phyloP scores from a whole-genome alignment of 192 early-diverging fungal genomes.

The Mortierella hygrophila region DNA sequence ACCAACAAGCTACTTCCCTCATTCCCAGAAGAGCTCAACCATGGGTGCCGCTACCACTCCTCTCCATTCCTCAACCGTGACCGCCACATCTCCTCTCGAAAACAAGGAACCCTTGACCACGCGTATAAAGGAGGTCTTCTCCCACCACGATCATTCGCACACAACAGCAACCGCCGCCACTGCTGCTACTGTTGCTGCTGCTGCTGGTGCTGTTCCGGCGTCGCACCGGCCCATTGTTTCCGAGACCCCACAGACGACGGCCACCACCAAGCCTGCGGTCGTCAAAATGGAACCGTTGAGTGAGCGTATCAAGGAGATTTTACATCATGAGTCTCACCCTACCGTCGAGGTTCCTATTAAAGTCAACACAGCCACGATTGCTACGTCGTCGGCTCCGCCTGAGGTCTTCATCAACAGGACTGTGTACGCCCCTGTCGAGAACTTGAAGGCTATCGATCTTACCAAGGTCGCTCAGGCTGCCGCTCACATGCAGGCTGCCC shows the following conservation, averaged over 20 bases:
- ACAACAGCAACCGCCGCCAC: not conserved
- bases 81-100: not conserved
- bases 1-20: not conserved
- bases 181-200: no score
- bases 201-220: no score
- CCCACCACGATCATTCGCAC: not conserved
- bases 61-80: not conserved
- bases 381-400: constrained; percentile 10
- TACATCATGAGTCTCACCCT: not conserved
- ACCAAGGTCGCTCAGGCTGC: not conserved
- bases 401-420: not conserved
- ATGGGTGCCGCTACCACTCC: not conserved
- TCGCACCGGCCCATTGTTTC: no score
- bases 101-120: not conserved
- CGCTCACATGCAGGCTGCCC: not conserved
- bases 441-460: not conserved
- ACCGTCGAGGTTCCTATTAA: not conserved
- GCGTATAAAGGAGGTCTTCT: not conserved
- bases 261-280: not conserved
- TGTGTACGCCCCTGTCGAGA: not conserved
- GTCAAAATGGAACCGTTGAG: not conserved
- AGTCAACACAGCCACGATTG: constrained; percentile 12
- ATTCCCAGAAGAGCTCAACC: not conserved
- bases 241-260: not conserved
- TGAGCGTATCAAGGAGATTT: constrained; percentile 3